Percentiles rank a stretch among this genome's conserved stretches.
Evolutionary conservation across 371 early-diverging fungal species (phyloP).

Genomic region (Haplosporangium sp.): DNA sequence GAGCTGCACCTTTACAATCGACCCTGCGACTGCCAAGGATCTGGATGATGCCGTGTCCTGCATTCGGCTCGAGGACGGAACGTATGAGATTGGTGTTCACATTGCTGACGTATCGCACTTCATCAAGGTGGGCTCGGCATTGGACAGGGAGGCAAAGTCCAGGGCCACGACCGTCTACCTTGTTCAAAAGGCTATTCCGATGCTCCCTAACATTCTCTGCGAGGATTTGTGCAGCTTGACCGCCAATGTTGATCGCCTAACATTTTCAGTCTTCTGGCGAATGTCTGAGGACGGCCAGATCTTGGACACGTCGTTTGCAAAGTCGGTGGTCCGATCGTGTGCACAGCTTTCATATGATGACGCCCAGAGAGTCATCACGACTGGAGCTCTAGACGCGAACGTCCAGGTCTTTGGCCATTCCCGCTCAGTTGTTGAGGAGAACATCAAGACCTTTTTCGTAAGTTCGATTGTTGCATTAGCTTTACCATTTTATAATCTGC

Average conservation of each 20-base stretch:
- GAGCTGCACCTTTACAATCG: slow-evolving; percentile 85
- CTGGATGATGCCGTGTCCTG: slow-evolving; percentile 96
- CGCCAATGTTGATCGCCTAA: slow-evolving; percentile 71
- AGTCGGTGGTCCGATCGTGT: slow-evolving; percentile 84
- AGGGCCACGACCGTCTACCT: slow-evolving; percentile 96
- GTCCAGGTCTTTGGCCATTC: slow-evolving; percentile 51
- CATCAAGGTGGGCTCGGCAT: slow-evolving; percentile 84
- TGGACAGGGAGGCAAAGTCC: slow-evolving; percentile 94
- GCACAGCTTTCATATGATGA: slow-evolving; percentile 89
- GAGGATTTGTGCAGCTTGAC: slow-evolving; percentile 87
- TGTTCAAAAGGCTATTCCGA: slow-evolving; percentile 92
- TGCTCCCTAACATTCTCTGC: slow-evolving; percentile 94
- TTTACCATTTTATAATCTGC: slow-evolving; percentile 1
- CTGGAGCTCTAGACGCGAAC: slow-evolving; percentile 45
- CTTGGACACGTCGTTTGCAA: slow-evolving; percentile 79
- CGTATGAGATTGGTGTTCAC: slow-evolving; percentile 93
- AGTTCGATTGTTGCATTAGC: slow-evolving; percentile 13
- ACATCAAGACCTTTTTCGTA: slow-evolving; percentile 60
- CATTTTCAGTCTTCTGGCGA: slow-evolving; percentile 92
- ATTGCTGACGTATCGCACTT: slow-evolving; percentile 99
- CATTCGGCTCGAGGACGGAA: slow-evolving; percentile 73
- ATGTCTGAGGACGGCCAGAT: slow-evolving; percentile 77
- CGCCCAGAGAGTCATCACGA: slow-evolving; percentile 81
- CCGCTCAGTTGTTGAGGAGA: slow-evolving; percentile 57
- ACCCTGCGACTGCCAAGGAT: slow-evolving; percentile 91